phyloP scores from a whole-genome alignment of 2,329 filamentous ascomycete species.

The Paraphoma chrysanthemicola region DNA sequence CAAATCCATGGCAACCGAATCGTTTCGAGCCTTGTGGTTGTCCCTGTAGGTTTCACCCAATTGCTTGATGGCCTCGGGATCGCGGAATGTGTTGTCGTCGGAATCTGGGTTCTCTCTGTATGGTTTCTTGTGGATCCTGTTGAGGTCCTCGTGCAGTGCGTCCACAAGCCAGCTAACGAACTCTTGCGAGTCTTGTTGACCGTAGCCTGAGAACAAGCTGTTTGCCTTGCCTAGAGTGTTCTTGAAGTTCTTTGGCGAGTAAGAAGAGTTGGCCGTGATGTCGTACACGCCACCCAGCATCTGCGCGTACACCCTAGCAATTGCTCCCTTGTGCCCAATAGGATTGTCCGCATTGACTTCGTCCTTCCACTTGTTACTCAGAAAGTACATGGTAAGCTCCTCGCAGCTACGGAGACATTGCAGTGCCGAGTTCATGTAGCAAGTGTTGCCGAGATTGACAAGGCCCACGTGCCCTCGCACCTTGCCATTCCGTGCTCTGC shows the following conservation, averaged over 20 bases:
- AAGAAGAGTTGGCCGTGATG: slow-evolving; percentile 68
- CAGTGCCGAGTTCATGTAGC: slow-evolving; percentile 98
- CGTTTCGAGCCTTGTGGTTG: slow-evolving; percentile 89
- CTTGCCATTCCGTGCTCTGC: slow-evolving; percentile 72
- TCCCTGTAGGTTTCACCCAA: slow-evolving; percentile 91
- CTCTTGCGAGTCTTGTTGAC: slow-evolving; percentile 96
- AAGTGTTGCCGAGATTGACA: slow-evolving; percentile 93
- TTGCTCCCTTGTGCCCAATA: slow-evolving; percentile 81
- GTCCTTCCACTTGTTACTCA: slow-evolving; percentile 69
- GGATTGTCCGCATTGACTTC: slow-evolving; percentile 89
- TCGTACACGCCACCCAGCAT: slow-evolving; percentile 81
- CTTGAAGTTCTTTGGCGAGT: slow-evolving; percentile 84
- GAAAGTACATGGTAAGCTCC: slow-evolving; percentile 91
- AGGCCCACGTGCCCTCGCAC: slow-evolving; percentile 81
- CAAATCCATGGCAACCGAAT: slow-evolving; percentile 92
- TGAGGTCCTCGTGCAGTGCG: slow-evolving; percentile 92
- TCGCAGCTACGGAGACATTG: slow-evolving; percentile 94
- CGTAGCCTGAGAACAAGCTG: slow-evolving; percentile 88
- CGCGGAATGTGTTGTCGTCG: slow-evolving; percentile 91
- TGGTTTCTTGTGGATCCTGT: slow-evolving; percentile 91
- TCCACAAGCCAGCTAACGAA: slow-evolving; percentile 95
- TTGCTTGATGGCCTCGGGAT: slow-evolving; percentile 78
- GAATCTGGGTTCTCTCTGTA: slow-evolving; percentile 98
- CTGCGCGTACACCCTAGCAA: slow-evolving; percentile 82
- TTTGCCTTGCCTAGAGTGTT: slow-evolving; percentile 79